These are phyloP conservation scores for Phoma sp. DNA, from an alignment of 2,329 filamentous ascomycete genomes.

Conservation along the genomic window DNA sequence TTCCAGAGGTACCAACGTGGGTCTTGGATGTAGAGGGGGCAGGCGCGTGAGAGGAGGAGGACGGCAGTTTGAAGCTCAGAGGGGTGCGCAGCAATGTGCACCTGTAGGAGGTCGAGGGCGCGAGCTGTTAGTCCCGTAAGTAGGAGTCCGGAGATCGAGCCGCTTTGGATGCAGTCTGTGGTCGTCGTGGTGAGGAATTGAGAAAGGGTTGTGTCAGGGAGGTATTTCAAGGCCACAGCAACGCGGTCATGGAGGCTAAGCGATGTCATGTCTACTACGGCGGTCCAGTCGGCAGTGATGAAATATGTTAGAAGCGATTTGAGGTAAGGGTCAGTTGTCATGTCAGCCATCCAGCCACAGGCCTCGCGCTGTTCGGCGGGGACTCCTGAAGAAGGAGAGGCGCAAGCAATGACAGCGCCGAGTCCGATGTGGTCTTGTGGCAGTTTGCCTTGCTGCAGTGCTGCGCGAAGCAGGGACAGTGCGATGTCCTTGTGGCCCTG, in stretches of 20 bases:
- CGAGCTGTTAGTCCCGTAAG: constrained; percentile 77
- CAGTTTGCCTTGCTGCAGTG: constrained; percentile 72
- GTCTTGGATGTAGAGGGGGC: constrained; percentile 78
- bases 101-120: constrained; percentile 76
- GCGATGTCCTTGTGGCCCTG: constrained; percentile 72
- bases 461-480: constrained; percentile 71
- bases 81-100: constrained; percentile 75
- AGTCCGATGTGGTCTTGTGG: constrained; percentile 54
- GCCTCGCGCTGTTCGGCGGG: constrained; percentile 67
- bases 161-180: constrained; percentile 64
- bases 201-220: constrained; percentile 60
- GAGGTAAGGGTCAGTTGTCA: constrained; percentile 77
- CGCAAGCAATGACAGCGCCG: constrained; percentile 56
- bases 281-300: constrained; percentile 76
- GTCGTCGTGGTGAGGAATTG: constrained; percentile 61
- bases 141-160: constrained; percentile 78
- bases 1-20: constrained; percentile 77
- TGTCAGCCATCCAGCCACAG: constrained; percentile 66
- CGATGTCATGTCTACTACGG: constrained; percentile 74
- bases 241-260: constrained; percentile 77
- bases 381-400: constrained; percentile 48
- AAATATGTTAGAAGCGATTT: constrained; percentile 81
- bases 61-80: constrained; percentile 78
- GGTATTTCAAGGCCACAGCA: constrained; percentile 75
- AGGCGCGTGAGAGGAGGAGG: constrained; percentile 74